phyloP scores from a whole-genome alignment of 495 filamentous ascomycete species.

The Penicillium parvum region DNA sequence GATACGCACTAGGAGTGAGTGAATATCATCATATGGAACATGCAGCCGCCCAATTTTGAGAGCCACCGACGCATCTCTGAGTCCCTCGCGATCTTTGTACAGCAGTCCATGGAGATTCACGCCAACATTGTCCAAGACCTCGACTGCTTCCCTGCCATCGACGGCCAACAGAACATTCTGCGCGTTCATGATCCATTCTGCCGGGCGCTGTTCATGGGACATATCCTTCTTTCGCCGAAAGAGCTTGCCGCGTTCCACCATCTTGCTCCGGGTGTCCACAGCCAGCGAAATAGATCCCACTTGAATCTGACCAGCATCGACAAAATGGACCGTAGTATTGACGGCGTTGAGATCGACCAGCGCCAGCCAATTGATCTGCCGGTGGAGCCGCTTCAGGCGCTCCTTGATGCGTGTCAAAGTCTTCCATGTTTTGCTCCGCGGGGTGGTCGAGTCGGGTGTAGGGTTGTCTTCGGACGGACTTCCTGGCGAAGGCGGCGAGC shows the following conservation, averaged over 20 bases:
- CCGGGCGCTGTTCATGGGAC: slow-evolving; percentile 69
- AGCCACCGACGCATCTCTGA: slow-evolving; percentile 84
- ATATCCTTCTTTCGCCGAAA: slow-evolving; percentile 77
- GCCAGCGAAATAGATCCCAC: slow-evolving; percentile 78
- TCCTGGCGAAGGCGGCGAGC: slow-evolving; percentile 18
- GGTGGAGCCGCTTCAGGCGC: slow-evolving; percentile 77
- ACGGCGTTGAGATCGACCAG: slow-evolving; percentile 87
- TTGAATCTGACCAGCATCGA: slow-evolving; percentile 78
- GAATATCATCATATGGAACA: slow-evolving; percentile 83
- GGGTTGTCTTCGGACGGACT: slow-evolving; percentile 22
- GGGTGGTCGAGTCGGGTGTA: slow-evolving; percentile 17
- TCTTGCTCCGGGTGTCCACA: slow-evolving; percentile 85
- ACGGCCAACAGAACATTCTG: slow-evolving; percentile 84
- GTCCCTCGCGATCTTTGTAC: slow-evolving; percentile 80
- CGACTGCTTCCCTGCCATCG: slow-evolving; percentile 78
- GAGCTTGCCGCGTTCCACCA: slow-evolving; percentile 84
- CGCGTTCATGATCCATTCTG: slow-evolving; percentile 88
- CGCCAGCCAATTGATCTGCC: slow-evolving; percentile 80
- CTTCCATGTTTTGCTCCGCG: slow-evolving; percentile 73
- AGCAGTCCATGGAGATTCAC: slow-evolving; percentile 89
- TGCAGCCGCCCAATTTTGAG: slow-evolving; percentile 88
- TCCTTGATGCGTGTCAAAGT: slow-evolving; percentile 72
- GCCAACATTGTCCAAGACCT: slow-evolving; percentile 82
- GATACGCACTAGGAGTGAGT: slow-evolving; percentile 51
- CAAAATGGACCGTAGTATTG: slow-evolving; percentile 67